Base-by-base conservation (phyloP, 2,329 filamentous ascomycete species). In the Colletotrichum lini region DNA sequence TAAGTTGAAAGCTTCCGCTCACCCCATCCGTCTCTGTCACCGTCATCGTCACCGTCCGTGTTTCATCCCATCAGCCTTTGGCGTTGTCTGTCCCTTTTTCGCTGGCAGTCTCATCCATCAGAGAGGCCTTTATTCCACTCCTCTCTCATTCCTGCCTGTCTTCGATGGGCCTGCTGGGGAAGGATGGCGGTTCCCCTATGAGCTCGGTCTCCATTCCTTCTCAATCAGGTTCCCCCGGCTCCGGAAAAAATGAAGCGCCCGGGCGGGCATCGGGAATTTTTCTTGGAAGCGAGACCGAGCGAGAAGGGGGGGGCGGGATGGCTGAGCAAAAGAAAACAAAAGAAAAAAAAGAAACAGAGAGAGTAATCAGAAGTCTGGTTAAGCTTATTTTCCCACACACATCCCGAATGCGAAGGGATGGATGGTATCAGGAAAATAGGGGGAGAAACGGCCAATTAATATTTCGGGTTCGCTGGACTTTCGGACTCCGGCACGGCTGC, bases 1-100 rank as follows among this genome's bases (percentile, higher is more conserved):
- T 89, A 86, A 83, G 73, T 35, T 35, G 78, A 49, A 78, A 67
- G 67, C 35, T 38, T 57, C 54, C 44, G 45, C 67, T 61, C 38
- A 59, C 50, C 60, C 30, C 9, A 35, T 35, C 30, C 30, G 30
- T 35, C 30, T 9, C 30, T 35, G 30, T 35, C 9, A 9, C 10
- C 30, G 30, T 35, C 30, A 35, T 10, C 9, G 30, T 35, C 30
- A 35, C 30, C 44, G 54, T 23, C 38, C 49, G 38, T 59, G 23
- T 53, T 52, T 53, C 59, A 62, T 59, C 52, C 58, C 59, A 58
- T 53, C 47, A 47, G 49, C 57, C 23, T 42, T 54, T 44, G 1
- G 38, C 40, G 15, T 35, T 35, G 30, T 35, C 30, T 8, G 9
- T 26, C 58, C 15, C 45, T 26, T 44, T 57, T 9, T 35, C 30